phyloP scores from a whole-genome alignment of 2,329 filamentous ascomycete species.

The Colletotrichum eleusines region DNA sequence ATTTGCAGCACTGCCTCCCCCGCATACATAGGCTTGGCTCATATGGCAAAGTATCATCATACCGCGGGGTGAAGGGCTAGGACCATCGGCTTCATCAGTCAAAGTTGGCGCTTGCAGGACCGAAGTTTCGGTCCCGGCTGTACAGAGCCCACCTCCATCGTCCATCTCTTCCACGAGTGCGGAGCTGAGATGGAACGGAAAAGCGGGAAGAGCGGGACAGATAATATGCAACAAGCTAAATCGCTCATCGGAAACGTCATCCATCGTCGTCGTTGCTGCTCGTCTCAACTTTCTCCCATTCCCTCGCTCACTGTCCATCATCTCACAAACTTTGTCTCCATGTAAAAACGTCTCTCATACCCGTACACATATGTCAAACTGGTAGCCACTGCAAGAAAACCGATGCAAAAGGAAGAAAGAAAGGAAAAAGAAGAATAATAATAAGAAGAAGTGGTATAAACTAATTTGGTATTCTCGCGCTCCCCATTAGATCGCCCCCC shows the following conservation, averaged over 20 bases:
- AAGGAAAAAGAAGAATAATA: too few species aligned
- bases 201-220: constrained; percentile 31
- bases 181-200: constrained; percentile 19
- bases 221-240: constrained; percentile 27
- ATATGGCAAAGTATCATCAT: constrained; percentile 14
- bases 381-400: background rate
- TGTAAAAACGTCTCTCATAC: constrained; percentile 14
- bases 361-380: background rate
- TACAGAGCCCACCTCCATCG: too few species aligned
- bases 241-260: constrained; percentile 8
- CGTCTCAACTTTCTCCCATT: constrained; percentile 17
- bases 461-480: constrained; percentile 7
- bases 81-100: constrained; percentile 19
- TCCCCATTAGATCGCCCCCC: constrained; percentile 8
- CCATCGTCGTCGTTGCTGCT: constrained; percentile 8
- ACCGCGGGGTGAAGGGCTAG: constrained; percentile 19
- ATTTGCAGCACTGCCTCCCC: constrained; percentile 21
- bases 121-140: background rate
- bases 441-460: background rate
- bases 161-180: background rate
- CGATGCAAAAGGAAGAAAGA: background rate
- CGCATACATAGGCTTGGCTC: constrained; percentile 21
- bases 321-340: background rate
- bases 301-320: background rate
- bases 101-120: constrained; percentile 34